Base-by-base conservation (phyloP, 73 alveolate genomes). In the Symbiodinium pilosum region DNA sequence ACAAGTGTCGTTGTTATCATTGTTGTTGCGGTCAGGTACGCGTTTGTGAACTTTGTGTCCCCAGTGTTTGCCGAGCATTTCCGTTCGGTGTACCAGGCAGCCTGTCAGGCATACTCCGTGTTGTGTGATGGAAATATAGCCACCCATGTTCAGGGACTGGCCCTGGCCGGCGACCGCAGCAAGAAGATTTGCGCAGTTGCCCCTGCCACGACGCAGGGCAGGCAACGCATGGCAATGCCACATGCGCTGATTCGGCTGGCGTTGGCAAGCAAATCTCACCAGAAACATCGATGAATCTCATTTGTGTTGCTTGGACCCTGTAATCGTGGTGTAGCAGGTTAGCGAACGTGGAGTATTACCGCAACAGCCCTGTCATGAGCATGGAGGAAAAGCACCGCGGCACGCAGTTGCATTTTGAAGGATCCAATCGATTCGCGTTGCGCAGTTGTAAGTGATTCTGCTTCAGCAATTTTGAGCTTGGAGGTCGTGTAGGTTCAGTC, bases 21-120 rank as follows among this genome's bases (percentile, higher is more conserved):
- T n/a, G n/a, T n/a, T n/a, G n/a, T n/a, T n/a, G n/a, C n/a, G n/a
- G 73, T 51, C 94, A 89, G 95, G 95, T 89, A 89, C 34, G 95
- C 95, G 9, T 89, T 89, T 44, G 83, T 89, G 71, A 89, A 89
- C 51, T 68, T 89, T 56, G 95, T 30, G 20, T 59, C 95, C 39
- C 95, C 95, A 20, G 43, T 40, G 69, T 89, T 40, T 30, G 95
- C 95, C 43, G 95, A 89, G 44, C 86, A 68, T 2, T 89, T 89
- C 86, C 95, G 95, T 12, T 21, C 71, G 0, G 75, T 59, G 42
- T 89, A 89, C 56, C 95, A 89, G 95, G 94, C 32, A 64, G 51
- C n/a, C n/a, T n/a, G n/a, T n/a, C n/a, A n/a, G n/a, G n/a, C n/a
- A n/a, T n/a, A n/a, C n/a, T n/a, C n/a, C n/a, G n/a, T 54, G 75